Conservation (phyloP, 768 basidiomycete species). For the Macrolepiota albuminosa region DNA sequence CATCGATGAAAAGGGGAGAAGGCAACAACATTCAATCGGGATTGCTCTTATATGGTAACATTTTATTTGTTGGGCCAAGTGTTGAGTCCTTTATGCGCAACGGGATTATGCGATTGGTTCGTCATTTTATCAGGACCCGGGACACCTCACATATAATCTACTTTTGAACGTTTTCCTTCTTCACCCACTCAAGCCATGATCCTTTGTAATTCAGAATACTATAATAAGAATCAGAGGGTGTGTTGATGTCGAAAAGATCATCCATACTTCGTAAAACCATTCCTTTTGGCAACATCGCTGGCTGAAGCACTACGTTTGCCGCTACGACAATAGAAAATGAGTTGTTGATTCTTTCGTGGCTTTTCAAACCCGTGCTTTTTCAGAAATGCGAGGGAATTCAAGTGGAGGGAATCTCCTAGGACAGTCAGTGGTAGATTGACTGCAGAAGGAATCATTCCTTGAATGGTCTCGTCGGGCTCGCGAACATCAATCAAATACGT, state of each 20-base stretch:
- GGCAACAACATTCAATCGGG: neutral
- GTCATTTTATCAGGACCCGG: constrained; percentile 1
- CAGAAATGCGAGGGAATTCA: constrained; percentile 52
- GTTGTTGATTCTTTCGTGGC: constrained; percentile 62
- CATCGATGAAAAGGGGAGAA: neutral
- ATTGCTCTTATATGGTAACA: neutral
- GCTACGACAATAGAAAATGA: constrained; percentile 89
- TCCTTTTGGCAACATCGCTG: constrained; percentile 73
- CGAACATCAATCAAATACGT: constrained; percentile 85
- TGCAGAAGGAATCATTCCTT: constrained; percentile 89
- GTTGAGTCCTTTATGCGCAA: constrained; percentile 42
- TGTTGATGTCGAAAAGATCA: constrained; percentile 2
- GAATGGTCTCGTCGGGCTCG: constrained; percentile 85
- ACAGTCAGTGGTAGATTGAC: constrained; percentile 85
- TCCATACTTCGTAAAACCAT: constrained; percentile 75
- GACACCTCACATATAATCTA: neutral
- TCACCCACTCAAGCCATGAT: constrained; percentile 85
- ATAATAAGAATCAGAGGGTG: neutral
- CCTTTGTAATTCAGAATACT: constrained; percentile 77
- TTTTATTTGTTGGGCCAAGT: constrained; percentile 19
- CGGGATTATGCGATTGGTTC: constrained; percentile 45
- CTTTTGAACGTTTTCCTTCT: constrained; percentile 37
- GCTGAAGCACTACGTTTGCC: constrained; percentile 82
- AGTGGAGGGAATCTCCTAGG: constrained; percentile 62
- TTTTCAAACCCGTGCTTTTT: constrained; percentile 70